Base-by-base conservation (phyloP, 306 rosid genomes). In the Cucurbita argyrosperma region DNA sequence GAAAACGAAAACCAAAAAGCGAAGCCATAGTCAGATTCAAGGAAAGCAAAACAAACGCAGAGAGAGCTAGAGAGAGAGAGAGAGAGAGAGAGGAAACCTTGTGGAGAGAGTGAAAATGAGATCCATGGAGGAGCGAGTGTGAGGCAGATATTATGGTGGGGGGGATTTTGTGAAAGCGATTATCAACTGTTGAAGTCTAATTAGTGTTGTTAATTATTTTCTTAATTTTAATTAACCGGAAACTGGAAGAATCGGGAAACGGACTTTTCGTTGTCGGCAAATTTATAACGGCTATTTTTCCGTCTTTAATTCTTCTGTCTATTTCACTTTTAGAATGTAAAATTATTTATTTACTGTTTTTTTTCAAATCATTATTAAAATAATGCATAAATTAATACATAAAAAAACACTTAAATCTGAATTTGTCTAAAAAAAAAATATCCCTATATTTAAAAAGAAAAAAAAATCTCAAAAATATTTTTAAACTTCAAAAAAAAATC, bases 211-310 rank as follows among this genome's bases (percentile, higher is more conserved):
- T 69, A 23, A 13, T 26, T 21, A 1, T 45, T 67, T 66, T 45
- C 53, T 19, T 66, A 2, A 19, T 66, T 14, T 47, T 26, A 49
- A 69, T 69, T 23, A 69, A 49, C 43, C 23, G 72, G 72, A 67
- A 67, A 69, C 8, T 3, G 12, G 57, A 69, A 69, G 74, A 69
- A 23, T 26, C 57, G 5, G 74, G 74, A 45, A 75, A n/a, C 38
- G 49, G 52, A 26, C 10, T 42, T 6, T 72, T 73, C 58, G 61
- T 4, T 74, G 85, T 85, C 88, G 88, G 89, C 85, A 80, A 76
- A 18, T 59, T 43, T 45, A 45, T 60, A 87, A 87, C 92, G 92
- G 92, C 89, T 85, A 81, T 81, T 75, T 83, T 71, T 19, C 72
- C 3, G 42, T 46, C 72, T 12, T 45, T n/a, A 66, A 42, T 43